These are phyloP conservation scores for Globisporangium splendens DNA, from an alignment of 352 stramenopile species.

Conservation along the genomic window DNA sequence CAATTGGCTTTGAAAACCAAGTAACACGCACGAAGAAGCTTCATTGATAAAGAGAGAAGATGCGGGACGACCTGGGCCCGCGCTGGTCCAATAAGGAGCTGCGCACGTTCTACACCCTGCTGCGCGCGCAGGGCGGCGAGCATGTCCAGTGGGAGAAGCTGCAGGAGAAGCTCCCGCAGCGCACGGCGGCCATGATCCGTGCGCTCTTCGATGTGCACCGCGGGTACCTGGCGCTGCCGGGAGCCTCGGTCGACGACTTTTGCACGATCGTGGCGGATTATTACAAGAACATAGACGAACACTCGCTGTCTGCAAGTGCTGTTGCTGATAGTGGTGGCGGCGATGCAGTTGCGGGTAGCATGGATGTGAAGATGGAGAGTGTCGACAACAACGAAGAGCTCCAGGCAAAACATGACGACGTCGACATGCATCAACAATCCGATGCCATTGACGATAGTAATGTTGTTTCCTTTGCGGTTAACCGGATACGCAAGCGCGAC, in stretches of 20 bases:
- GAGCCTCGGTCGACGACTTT: constrained; percentile 69
- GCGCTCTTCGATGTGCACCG: constrained; percentile 64
- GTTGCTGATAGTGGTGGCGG: background rate
- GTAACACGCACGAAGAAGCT: too few relatives aligned
- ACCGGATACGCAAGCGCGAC: constrained; percentile 10
- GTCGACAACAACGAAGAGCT: constrained; percentile 1
- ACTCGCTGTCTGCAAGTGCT: background rate
- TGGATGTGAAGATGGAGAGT: constrained; percentile 13
- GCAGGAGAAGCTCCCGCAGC: constrained; percentile 38
- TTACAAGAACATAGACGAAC: constrained; percentile 45
- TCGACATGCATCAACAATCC: background rate
- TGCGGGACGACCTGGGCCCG: constrained; percentile 23
- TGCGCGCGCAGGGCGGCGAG: constrained; percentile 35
- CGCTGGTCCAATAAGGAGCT: constrained; percentile 64
- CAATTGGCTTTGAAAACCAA: too few relatives aligned
- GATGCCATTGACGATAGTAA: constrained; percentile 1
- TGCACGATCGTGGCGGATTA: constrained; percentile 67
- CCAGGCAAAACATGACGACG: background rate
- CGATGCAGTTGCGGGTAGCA: background rate
- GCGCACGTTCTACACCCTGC: constrained; percentile 62
- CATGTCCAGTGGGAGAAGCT: constrained; percentile 43
- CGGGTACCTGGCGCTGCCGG: constrained; percentile 59
- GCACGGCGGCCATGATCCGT: constrained; percentile 59
- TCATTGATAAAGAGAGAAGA: too few relatives aligned
- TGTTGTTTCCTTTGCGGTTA: background rate